Conservation (phyloP, 495 filamentous ascomycete species). For the Niebla homalea region DNA sequence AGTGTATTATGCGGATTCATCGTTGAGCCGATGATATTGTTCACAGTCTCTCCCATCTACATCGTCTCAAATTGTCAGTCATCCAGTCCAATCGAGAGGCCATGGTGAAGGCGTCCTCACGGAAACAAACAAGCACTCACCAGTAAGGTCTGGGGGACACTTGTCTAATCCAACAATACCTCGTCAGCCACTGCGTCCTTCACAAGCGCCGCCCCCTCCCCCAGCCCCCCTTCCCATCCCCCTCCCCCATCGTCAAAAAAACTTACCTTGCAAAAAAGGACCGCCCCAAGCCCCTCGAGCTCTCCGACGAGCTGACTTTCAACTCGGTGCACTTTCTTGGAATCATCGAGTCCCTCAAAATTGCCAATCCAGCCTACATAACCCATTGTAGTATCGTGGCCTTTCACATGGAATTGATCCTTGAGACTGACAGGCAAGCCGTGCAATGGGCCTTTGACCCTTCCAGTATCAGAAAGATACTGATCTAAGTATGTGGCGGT, state of each 20-base stretch:
- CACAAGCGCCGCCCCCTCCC: no score
- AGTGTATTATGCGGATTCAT: constrained; percentile 37
- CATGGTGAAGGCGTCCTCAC: no score
- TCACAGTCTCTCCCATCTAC: constrained; percentile 25
- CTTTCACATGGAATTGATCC: constrained; percentile 15
- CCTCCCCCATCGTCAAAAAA: no score
- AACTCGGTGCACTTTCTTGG: constrained; percentile 6
- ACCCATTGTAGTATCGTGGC: constrained; percentile 19
- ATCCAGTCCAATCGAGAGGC: no score
- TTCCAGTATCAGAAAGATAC: constrained; percentile 13
- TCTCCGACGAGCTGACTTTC: constrained; percentile 14
- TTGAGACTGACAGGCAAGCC: constrained; percentile 21
- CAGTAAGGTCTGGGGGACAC: constrained; percentile 20
- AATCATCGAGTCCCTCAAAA: constrained; percentile 14
- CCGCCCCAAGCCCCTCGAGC: constrained; percentile 18
- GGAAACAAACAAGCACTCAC: neutral
- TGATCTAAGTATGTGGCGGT: constrained; percentile 16
- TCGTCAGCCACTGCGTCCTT: neutral
- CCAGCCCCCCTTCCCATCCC: no score
- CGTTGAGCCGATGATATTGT: constrained; percentile 40
- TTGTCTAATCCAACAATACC: constrained; percentile 15
- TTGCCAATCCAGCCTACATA: constrained; percentile 23
- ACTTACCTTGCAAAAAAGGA: constrained; percentile 24
- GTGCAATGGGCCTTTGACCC: constrained; percentile 17
- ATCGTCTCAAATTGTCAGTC: neutral